Percentiles rank a stretch among this genome's conserved stretches.
phyloP scores from a whole-genome alignment of 495 filamentous ascomycete genomes.

The Penicillium paradoxum region DNA sequence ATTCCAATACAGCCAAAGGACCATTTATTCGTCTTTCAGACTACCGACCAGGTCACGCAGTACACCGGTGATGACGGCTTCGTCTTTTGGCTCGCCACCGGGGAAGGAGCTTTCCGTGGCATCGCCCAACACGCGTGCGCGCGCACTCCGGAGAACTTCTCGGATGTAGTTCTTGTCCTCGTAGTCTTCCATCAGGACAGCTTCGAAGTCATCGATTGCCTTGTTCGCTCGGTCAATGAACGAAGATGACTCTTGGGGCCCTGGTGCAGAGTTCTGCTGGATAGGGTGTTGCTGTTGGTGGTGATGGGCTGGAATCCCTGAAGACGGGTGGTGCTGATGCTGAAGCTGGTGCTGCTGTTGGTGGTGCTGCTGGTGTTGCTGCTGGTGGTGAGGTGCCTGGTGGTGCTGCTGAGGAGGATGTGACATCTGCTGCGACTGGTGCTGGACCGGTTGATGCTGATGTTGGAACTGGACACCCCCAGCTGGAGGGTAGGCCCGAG shows the following conservation, averaged over 20 bases:
- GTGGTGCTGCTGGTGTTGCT: slow-evolving; percentile 19
- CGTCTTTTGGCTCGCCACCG: slow-evolving; percentile 44
- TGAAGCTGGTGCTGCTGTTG: slow-evolving; percentile 19
- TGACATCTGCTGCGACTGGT: slow-evolving; percentile 24
- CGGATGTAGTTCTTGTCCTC: slow-evolving; percentile 49
- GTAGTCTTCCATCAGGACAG: slow-evolving; percentile 46
- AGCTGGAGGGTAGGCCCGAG: slow-evolving; percentile 21
- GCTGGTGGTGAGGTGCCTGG: slow-evolving; percentile 12
- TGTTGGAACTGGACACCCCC: slow-evolving; percentile 14
- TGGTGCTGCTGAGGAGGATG: slow-evolving; percentile 21
- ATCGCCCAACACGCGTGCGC: slow-evolving; percentile 40
- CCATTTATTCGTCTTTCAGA: slow-evolving; percentile 32
- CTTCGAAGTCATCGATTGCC: slow-evolving; percentile 47
- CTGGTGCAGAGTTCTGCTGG: slow-evolving; percentile 32
- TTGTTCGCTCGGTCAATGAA: slow-evolving; percentile 47
- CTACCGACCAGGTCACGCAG: slow-evolving; percentile 40
- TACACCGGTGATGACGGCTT: slow-evolving; percentile 43
- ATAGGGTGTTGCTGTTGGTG: slow-evolving; percentile 24
- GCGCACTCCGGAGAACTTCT: slow-evolving; percentile 46
- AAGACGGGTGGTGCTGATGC: slow-evolving; percentile 31
- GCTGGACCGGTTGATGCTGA: slow-evolving; percentile 19
- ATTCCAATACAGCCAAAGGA: not conserved
- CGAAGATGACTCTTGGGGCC: slow-evolving; percentile 43
- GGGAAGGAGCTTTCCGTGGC: slow-evolving; percentile 45
- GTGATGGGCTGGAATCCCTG: slow-evolving; percentile 26